A percentile compares a stretch with the other conserved stretches of the same genome.
phyloP scores from a whole-genome alignment of 202 grass and related monocot genomes.

The Musa balbisiana region DNA sequence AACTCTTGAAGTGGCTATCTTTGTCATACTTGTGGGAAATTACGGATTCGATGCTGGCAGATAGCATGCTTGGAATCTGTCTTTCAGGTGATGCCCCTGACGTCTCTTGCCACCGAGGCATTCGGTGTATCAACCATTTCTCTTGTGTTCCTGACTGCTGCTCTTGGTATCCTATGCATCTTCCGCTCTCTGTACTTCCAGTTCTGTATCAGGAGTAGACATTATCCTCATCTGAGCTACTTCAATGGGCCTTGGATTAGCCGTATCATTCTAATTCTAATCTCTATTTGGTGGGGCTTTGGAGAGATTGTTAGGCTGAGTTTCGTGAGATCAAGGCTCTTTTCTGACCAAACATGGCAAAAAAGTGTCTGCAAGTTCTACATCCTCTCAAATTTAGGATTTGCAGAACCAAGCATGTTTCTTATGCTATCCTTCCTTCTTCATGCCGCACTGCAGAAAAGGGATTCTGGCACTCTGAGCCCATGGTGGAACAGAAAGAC shows the following conservation, averaged over 20 bases:
- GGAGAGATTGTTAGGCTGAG: slow-evolving; percentile 66
- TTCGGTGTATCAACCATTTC: slow-evolving; percentile 84
- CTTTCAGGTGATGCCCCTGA: slow-evolving; percentile 58
- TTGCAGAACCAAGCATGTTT: slow-evolving; percentile 89
- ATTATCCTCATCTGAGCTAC: slow-evolving; percentile 52
- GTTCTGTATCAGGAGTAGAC: slow-evolving; percentile 47
- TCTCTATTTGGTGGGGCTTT: slow-evolving; percentile 74
- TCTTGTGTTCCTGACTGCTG: slow-evolving; percentile 50
- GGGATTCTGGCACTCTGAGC: slow-evolving; percentile 59
- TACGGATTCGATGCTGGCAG: slow-evolving; percentile 14
- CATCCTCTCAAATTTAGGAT: slow-evolving; percentile 77
- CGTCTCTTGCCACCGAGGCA: slow-evolving; percentile 49
- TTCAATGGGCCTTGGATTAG: slow-evolving; percentile 80
- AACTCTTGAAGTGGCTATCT: background rate
- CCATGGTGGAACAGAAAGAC: slow-evolving; percentile 67
- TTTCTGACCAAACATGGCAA: slow-evolving; percentile 45
- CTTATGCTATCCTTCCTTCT: slow-evolving; percentile 76
- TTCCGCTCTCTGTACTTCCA: slow-evolving; percentile 62
- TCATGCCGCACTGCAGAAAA: slow-evolving; percentile 68
- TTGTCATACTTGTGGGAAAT: background rate
- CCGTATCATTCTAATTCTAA: slow-evolving; percentile 50
- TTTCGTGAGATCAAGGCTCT: slow-evolving; percentile 44
- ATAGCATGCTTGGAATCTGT: slow-evolving; percentile 26
- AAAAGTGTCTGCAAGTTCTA: slow-evolving; percentile 68
- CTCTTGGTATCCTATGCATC: slow-evolving; percentile 63